Conservation (phyloP, 257 asterid species). For the Petunia axillaris region DNA sequence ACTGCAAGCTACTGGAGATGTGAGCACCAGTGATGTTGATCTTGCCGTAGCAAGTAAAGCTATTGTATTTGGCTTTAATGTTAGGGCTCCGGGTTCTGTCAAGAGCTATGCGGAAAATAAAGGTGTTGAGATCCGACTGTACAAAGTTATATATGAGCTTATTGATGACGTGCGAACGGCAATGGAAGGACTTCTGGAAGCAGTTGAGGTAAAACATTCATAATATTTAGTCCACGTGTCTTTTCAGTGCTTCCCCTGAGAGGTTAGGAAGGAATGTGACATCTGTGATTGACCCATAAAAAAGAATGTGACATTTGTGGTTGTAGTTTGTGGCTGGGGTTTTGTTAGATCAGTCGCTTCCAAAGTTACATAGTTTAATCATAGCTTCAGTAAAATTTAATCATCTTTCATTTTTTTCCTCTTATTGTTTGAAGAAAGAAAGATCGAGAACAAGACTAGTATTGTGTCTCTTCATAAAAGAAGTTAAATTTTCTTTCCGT, state of each 20-base stretch:
- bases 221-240: neutral
- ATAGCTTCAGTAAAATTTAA: neutral
- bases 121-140: slow-evolving; percentile 79
- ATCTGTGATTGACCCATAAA: neutral
- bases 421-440: neutral
- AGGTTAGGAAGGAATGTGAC: neutral
- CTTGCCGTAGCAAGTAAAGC: slow-evolving; percentile 95
- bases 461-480: neutral
- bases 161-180: slow-evolving; percentile 90
- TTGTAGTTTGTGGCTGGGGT: neutral
- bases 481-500: neutral
- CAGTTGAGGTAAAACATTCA: slow-evolving; percentile 70
- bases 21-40: slow-evolving; percentile 85
- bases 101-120: slow-evolving; percentile 75
- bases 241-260: neutral
- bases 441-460: neutral
- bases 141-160: slow-evolving; percentile 89
- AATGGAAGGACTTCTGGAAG: slow-evolving; percentile 95
- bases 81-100: slow-evolving; percentile 77
- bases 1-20: slow-evolving; percentile 91
- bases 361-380: neutral
- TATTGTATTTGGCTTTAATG: slow-evolving; percentile 87
- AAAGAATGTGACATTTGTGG: neutral
- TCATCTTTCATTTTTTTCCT: neutral
- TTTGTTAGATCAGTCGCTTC: neutral